phyloP scores from a whole-genome alignment of 257 asterid genomes.

The Lantana camara region DNA sequence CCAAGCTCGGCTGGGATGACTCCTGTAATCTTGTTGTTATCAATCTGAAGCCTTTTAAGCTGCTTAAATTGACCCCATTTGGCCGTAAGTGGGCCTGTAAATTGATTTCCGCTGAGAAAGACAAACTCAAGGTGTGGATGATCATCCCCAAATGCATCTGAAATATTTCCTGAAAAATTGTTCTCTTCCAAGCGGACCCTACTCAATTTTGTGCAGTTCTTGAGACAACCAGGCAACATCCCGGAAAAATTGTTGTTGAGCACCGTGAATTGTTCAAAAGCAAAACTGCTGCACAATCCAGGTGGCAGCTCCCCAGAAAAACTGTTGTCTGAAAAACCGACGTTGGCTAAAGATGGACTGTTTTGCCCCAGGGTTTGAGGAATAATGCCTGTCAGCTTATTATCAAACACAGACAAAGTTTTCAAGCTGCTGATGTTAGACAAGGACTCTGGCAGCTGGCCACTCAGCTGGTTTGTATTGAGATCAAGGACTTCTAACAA shows the following conservation, averaged over 20 bases:
- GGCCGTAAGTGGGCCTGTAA: constrained; percentile 54
- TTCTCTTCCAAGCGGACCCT: constrained; percentile 62
- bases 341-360: constrained; percentile 37
- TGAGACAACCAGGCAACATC: constrained; percentile 58
- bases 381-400: constrained; percentile 49
- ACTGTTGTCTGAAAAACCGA: constrained; percentile 52
- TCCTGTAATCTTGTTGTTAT: constrained; percentile 59
- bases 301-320: constrained; percentile 65
- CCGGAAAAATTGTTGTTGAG: constrained; percentile 55
- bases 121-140: constrained; percentile 54
- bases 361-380: constrained; percentile 56
- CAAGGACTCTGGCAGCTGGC: constrained; percentile 56
- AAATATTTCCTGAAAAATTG: constrained; percentile 52
- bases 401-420: constrained; percentile 39
- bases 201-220: constrained; percentile 47
- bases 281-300: constrained; percentile 51
- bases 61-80: constrained; percentile 53
- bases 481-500: constrained; percentile 40
- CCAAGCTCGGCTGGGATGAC: constrained; percentile 71
- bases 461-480: constrained; percentile 48
- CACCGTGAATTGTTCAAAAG: constrained; percentile 49
- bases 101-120: constrained; percentile 48
- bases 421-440: constrained; percentile 44
- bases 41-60: constrained; percentile 53
- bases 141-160: constrained; percentile 52